Conservation (phyloP, 2,329 filamentous ascomycete species). For the Exophiala xenobiotica region DNA sequence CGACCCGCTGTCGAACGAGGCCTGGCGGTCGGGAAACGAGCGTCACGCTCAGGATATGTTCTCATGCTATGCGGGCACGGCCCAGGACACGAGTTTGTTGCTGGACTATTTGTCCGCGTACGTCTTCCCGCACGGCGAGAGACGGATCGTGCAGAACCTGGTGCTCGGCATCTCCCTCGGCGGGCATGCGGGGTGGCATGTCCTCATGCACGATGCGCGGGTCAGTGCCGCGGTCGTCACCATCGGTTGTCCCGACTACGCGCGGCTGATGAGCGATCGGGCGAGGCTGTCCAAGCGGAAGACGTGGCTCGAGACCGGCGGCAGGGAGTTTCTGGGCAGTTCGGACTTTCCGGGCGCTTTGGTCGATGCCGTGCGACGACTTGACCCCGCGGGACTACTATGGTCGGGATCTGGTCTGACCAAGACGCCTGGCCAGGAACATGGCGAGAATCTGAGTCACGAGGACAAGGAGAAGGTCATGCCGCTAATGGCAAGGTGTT, state of each 20-base stretch:
- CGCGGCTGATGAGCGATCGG: conserved; percentile 75
- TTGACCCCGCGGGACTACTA: conserved; percentile 74
- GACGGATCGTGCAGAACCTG: conserved; percentile 61
- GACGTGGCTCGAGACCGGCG: conserved; percentile 55
- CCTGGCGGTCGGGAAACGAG: conserved; percentile 76
- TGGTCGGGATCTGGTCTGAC: conserved; percentile 34
- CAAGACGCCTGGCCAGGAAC: conserved; percentile 33
- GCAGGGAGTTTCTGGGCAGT: conserved; percentile 70
- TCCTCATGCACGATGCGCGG: conserved; percentile 72
- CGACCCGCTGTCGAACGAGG: conserved; percentile 66
- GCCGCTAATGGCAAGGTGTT: conserved; percentile 42
- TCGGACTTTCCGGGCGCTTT: conserved; percentile 72
- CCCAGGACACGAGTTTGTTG: conserved; percentile 70
- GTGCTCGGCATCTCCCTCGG: conserved; percentile 82
- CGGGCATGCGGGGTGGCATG: conserved; percentile 84
- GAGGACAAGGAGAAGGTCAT: conserved; percentile 45
- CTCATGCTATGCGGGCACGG: conserved; percentile 60
- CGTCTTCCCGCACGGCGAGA: conserved; percentile 57
- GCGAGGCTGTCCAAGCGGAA: conserved; percentile 70
- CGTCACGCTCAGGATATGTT: conserved; percentile 93
- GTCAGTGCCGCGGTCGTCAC: conserved; percentile 76
- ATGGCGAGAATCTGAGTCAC: conserved; percentile 37
- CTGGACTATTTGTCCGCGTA: conserved; percentile 78
- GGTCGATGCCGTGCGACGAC: conserved; percentile 60
- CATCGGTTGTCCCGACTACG: conserved; percentile 88